phyloP scores from a whole-genome alignment of 441 rosid species.

The Pelargonium australe region DNA sequence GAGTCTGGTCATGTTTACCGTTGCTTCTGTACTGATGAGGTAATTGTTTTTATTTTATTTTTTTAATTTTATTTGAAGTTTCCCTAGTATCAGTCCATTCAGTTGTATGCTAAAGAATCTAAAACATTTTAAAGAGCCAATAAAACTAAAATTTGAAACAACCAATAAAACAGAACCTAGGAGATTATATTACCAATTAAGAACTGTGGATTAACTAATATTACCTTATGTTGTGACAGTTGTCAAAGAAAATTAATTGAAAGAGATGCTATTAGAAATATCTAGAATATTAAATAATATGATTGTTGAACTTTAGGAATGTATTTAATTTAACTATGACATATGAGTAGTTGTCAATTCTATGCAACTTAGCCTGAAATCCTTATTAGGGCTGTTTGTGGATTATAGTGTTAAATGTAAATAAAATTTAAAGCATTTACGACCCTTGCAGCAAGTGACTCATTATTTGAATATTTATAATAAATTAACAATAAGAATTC shows the following conservation, averaged over 20 bases:
- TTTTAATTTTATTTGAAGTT: background rate
- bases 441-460: background rate
- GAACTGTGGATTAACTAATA: too few relatives aligned
- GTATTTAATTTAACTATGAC: background rate
- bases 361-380: background rate
- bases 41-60: conserved; percentile 14
- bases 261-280: background rate
- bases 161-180: too few relatives aligned
- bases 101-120: too few relatives aligned
- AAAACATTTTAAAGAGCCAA: too few relatives aligned
- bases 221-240: too few relatives aligned
- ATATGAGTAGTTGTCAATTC: background rate
- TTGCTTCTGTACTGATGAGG: conserved; percentile 85
- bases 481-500: background rate
- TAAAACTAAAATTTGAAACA: too few relatives aligned
- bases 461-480: background rate
- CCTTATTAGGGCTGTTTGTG: background rate
- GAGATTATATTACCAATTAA: too few relatives aligned
- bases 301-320: background rate
- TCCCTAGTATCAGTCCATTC: too few relatives aligned
- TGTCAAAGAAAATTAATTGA: background rate
- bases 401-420: background rate
- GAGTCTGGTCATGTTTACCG: conserved; percentile 86
- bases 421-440: background rate
- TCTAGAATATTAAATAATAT: background rate